Conservation (phyloP, 148 eudicot species). For the Pharnaceum exiguum region DNA sequence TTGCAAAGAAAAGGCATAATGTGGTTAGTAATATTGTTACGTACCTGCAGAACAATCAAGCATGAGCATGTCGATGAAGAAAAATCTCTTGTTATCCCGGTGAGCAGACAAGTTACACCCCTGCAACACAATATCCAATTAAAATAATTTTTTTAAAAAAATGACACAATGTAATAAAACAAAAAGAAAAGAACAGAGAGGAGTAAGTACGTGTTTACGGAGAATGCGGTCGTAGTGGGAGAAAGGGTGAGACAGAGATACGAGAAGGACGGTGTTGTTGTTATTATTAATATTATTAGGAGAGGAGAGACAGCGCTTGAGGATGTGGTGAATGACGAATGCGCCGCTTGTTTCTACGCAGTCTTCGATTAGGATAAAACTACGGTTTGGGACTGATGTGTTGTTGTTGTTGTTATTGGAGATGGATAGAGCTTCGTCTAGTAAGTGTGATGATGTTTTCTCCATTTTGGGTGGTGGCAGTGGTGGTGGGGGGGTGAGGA, state of each 20-base stretch:
- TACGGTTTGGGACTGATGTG: slow-evolving; percentile 10
- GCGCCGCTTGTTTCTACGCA: slow-evolving; percentile 79
- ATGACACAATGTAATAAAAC: background rate
- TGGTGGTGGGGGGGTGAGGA: background rate
- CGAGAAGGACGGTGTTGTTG: slow-evolving; percentile 44
- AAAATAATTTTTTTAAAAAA: background rate
- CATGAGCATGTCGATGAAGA: slow-evolving; percentile 80
- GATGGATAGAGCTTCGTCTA: slow-evolving; percentile 54
- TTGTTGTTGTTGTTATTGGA: slow-evolving; percentile 12
- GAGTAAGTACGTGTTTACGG: slow-evolving; percentile 61
- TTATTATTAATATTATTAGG: slow-evolving; percentile 26
- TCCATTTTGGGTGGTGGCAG: slow-evolving; percentile 25
- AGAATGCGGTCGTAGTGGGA: slow-evolving; percentile 90
- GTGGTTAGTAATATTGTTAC: slow-evolving; percentile 33
- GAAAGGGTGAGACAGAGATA: slow-evolving; percentile 77
- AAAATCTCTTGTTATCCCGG: slow-evolving; percentile 63
- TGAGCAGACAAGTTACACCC: slow-evolving; percentile 86
- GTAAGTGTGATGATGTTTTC: slow-evolving; percentile 25
- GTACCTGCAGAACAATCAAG: slow-evolving; percentile 53
- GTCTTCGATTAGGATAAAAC: slow-evolving; percentile 60
- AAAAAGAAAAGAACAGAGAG: background rate
- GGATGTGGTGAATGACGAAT: slow-evolving; percentile 71
- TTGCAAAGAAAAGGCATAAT: background rate
- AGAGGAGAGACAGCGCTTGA: slow-evolving; percentile 58
- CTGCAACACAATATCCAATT: slow-evolving; percentile 30